Percentiles rank a stretch among this genome's conserved stretches.
Evolutionary conservation across 2,329 filamentous ascomycete genomes (phyloP).

Genomic region (Trichoderma asperellum): DNA sequence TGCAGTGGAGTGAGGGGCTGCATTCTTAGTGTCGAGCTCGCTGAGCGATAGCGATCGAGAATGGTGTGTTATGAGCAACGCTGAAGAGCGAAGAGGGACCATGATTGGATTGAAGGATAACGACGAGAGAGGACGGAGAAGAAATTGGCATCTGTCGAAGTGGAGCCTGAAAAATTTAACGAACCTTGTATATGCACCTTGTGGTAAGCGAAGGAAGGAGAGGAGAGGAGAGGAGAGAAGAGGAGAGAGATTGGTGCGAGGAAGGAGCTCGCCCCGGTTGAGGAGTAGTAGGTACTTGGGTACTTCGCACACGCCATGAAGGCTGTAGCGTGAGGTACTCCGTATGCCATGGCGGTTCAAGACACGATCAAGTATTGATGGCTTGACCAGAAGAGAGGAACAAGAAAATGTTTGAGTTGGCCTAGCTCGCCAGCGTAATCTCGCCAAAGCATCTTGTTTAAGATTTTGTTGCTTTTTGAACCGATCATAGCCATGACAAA

Average conservation of each 20-base stretch:
- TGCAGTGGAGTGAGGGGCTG: slow-evolving; percentile 7
- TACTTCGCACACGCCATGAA: background rate
- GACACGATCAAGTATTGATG: background rate
- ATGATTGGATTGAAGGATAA: background rate
- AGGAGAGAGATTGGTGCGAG: background rate
- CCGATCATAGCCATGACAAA: slow-evolving; percentile 7
- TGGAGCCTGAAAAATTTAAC: background rate
- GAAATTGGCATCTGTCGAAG: background rate
- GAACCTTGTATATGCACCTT: background rate
- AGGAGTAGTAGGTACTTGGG: background rate
- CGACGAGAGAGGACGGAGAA: background rate
- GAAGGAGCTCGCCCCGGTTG: slow-evolving; percentile 5
- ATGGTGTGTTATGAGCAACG: background rate
- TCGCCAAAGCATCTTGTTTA: background rate
- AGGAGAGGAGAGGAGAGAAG: background rate
- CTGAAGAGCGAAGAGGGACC: background rate
- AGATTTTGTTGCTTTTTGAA: background rate
- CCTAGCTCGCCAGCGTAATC: background rate
- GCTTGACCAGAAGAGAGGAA: background rate
- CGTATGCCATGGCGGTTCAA: background rate
- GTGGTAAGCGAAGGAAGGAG: background rate
- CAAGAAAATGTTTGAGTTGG: background rate
- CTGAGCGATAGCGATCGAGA: background rate
- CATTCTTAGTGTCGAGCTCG: slow-evolving; percentile 1
- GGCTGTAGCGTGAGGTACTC: background rate